Base-by-base conservation (phyloP, 108 stramenopile genomes). In the Nitzschia palea region DNA sequence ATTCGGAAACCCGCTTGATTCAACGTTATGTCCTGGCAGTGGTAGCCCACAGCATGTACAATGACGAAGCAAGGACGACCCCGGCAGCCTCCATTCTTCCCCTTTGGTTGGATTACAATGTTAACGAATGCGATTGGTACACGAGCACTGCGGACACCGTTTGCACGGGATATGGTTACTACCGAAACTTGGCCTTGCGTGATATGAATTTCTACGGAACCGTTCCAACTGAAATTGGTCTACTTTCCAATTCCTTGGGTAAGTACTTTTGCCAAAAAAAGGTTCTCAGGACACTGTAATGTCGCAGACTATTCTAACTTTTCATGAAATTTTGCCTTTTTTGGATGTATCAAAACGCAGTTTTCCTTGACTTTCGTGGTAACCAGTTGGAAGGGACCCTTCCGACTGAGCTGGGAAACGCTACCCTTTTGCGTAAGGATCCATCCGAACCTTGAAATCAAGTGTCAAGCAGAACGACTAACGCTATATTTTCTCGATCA, bases 371-470 rank as follows among this genome's bases (percentile, higher is more conserved):
- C 12, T 27, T 71, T 30, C 44, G 52, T 27, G 67, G 67, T 25
- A 89, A 89, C 42, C 20, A 62, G 22, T 73, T 90, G 37, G 55
- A 44, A 9, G 89, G 89, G 0, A 58, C 69, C 3, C 65, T 90
- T 36, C 89, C 89, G 18, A 27, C 67, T 23, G 74, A 69, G 44
- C 60, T 90, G 53, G 76, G 74, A 4, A 29, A 63, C 1, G 37
- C 87, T 73, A 55, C n/a, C 6, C 57, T 59, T 0, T 60, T 84
- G 56, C 30, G 42, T 56, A 64, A 64, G 65, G 60, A 43, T 40
- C 14, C 37, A 40, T n/a, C n/a, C n/a, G n/a, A 40, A 40, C 8
- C 10, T 40, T 14, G 37, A 14, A 40, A 10, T 40, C 37, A 40
- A 14, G 37, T 40, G 8, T 40, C 37, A n/a, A n/a, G n/a, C n/a